Evolutionary conservation across 768 basidiomycete species (phyloP).

Genomic region (Ephemerocybe angulata): DNA sequence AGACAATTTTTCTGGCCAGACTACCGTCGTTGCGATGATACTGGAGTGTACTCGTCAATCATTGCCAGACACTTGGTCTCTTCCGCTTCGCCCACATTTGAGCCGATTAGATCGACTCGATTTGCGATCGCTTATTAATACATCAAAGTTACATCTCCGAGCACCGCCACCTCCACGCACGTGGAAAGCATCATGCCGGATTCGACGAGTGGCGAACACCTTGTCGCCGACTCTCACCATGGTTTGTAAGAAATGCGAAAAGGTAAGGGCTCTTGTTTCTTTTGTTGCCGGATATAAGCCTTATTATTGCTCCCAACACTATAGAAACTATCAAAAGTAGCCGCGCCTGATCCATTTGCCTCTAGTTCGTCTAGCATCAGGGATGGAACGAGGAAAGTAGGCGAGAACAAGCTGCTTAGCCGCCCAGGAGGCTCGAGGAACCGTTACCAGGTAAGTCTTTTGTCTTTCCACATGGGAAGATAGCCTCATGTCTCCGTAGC

Average conservation of each 20-base stretch:
- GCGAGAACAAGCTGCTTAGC: constrained; percentile 78
- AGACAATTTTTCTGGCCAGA: constrained; percentile 30
- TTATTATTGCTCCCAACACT: constrained; percentile 16
- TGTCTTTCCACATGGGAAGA: constrained; percentile 15
- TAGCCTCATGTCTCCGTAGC: constrained; percentile 40
- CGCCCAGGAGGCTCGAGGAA: constrained; percentile 71
- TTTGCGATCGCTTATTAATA: constrained; percentile 12
- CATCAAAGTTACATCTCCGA: background rate
- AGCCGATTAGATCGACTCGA: constrained; percentile 8
- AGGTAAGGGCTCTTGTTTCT: constrained; percentile 40
- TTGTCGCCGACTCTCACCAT: constrained; percentile 39
- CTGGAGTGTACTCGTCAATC: constrained; percentile 5
- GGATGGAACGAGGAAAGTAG: constrained; percentile 75
- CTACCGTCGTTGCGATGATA: constrained; percentile 31
- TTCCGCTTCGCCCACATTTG: too few relatives aligned
- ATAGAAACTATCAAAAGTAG: constrained; percentile 88
- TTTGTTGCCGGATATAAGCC: constrained; percentile 14
- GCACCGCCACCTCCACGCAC: constrained; percentile 10
- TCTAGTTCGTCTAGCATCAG: constrained; percentile 72
- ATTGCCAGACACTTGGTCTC: constrained; percentile 5
- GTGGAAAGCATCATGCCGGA: background rate
- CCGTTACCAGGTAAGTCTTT: constrained; percentile 61
- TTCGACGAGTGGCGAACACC: constrained; percentile 14
- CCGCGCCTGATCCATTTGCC: constrained; percentile 84
- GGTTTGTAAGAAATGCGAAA: constrained; percentile 88